Percentiles rank a stretch among this genome's conserved stretches.
Evolutionary conservation across 345 rosid genomes (phyloP).

Genomic region (Balakata baccata): DNA sequence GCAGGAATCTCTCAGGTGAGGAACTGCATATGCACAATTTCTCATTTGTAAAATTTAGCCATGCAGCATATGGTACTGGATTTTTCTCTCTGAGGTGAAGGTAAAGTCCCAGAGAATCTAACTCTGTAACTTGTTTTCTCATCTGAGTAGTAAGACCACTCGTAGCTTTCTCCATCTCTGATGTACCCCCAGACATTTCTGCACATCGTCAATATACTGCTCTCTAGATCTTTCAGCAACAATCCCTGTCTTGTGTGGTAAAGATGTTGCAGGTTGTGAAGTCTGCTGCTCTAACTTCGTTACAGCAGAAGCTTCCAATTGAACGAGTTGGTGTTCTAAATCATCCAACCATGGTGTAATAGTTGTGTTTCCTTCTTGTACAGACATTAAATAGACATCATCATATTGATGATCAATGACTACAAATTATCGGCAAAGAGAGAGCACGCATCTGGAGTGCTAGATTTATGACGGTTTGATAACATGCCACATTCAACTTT

Average conservation of each 20-base stretch:
- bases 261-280: slow-evolving; percentile 20
- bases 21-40: slow-evolving; percentile 73
- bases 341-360: slow-evolving; percentile 58
- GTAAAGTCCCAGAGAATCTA: slow-evolving; percentile 73
- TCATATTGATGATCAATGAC: slow-evolving; percentile 68
- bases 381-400: slow-evolving; percentile 67
- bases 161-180: slow-evolving; percentile 97
- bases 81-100: slow-evolving; percentile 77
- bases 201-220: slow-evolving; percentile 61
- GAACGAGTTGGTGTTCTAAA: slow-evolving; percentile 55
- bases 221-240: slow-evolving; percentile 57
- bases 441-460: slow-evolving; percentile 87
- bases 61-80: slow-evolving; percentile 93
- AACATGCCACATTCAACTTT: slow-evolving; percentile 84
- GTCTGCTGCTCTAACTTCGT: slow-evolving; percentile 30
- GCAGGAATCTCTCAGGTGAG: slow-evolving; percentile 91
- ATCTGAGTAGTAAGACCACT: slow-evolving; percentile 84
- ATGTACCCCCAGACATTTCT: slow-evolving; percentile 68
- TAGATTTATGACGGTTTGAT: slow-evolving; percentile 68
- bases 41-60: slow-evolving; percentile 77
- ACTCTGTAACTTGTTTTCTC: slow-evolving; percentile 45
- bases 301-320: slow-evolving; percentile 34
- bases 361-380: slow-evolving; percentile 43
- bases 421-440: slow-evolving; percentile 77
- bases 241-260: slow-evolving; percentile 42